phyloP scores from a whole-genome alignment of 495 filamentous ascomycete genomes.

The Penicillium turbatum region DNA sequence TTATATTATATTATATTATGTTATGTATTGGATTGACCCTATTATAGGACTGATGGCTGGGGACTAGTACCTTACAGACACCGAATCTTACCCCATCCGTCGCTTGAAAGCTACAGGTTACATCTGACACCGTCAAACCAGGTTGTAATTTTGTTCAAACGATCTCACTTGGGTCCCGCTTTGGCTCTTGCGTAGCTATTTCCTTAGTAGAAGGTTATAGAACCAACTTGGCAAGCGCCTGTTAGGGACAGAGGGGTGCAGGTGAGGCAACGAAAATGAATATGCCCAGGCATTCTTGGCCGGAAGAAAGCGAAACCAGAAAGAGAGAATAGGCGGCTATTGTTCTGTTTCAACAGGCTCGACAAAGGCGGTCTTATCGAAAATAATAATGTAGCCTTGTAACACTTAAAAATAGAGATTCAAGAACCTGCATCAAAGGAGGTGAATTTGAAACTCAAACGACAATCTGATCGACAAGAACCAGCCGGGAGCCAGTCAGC shows the following conservation, averaged over 20 bases:
- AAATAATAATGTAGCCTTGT: background rate
- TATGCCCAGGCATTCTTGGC: background rate
- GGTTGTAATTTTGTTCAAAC: slow-evolving; percentile 5
- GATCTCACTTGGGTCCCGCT: background rate
- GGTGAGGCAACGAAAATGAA: background rate
- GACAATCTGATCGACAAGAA: slow-evolving; percentile 15
- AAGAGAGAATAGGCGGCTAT: slow-evolving; percentile 1
- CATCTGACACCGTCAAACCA: slow-evolving; percentile 7
- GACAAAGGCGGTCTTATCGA: background rate
- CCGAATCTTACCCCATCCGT: slow-evolving; percentile 1
- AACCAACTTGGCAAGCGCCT: slow-evolving; percentile 9
- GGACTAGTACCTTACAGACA: background rate
- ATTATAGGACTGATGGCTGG: background rate
- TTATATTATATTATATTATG: no score
- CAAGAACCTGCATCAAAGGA: background rate
- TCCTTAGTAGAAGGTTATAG: background rate
- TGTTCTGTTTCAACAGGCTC: slow-evolving; percentile 4
- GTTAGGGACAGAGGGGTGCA: background rate
- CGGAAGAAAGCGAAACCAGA: background rate
- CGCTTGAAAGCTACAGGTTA: slow-evolving; percentile 1
- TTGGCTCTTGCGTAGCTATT: background rate
- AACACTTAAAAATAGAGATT: slow-evolving; percentile 3
- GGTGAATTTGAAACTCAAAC: slow-evolving; percentile 17
- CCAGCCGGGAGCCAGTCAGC: background rate
- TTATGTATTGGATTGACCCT: background rate